Conservation (phyloP, 352 stramenopile species). For the Pythium diclinum region DNA sequence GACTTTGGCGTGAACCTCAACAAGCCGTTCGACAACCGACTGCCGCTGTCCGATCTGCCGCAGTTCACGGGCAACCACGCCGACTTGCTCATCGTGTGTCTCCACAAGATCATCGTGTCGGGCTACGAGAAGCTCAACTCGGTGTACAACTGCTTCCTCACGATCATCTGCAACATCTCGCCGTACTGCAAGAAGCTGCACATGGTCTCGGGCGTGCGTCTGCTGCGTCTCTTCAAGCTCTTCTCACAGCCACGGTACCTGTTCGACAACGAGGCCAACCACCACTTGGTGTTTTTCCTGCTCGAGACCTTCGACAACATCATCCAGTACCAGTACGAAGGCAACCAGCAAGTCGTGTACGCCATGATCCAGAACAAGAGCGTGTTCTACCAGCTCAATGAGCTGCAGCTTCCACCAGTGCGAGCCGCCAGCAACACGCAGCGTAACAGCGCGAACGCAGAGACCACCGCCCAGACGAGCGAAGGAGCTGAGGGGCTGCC, state of each 20-base stretch:
- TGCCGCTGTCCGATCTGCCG: conserved; percentile 91
- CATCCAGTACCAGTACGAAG: conserved; percentile 98
- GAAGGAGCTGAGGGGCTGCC: conserved; percentile 5
- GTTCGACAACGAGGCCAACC: conserved; percentile 95
- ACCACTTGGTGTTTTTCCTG: conserved; percentile 95
- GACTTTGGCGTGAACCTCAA: conserved; percentile 98
- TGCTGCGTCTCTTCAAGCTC: conserved; percentile 97
- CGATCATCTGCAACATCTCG: conserved; percentile 98
- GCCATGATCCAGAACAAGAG: conserved; percentile 97
- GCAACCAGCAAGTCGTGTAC: conserved; percentile 98
- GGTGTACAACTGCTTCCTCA: conserved; percentile 98
- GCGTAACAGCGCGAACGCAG: conserved; percentile 5
- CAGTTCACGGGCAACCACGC: conserved; percentile 95
- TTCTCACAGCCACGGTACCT: conserved; percentile 93
- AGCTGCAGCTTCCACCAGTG: conserved; percentile 88
- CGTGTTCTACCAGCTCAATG: conserved; percentile 90
- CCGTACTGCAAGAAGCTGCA: conserved; percentile 97
- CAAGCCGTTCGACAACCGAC: conserved; percentile 91
- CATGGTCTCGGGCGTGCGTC: conserved; percentile 93
- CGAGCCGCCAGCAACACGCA: conserved; percentile 31
- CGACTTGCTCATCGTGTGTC: conserved; percentile 95
- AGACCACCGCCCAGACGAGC: conserved; percentile 10
- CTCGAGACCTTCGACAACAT: conserved; percentile 99
- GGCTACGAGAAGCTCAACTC: conserved; percentile 95
- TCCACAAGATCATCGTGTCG: conserved; percentile 98